Evolutionary conservation across 139 green algal genomes (phyloP).

Genomic region (Chlorella sorokiniana): DNA sequence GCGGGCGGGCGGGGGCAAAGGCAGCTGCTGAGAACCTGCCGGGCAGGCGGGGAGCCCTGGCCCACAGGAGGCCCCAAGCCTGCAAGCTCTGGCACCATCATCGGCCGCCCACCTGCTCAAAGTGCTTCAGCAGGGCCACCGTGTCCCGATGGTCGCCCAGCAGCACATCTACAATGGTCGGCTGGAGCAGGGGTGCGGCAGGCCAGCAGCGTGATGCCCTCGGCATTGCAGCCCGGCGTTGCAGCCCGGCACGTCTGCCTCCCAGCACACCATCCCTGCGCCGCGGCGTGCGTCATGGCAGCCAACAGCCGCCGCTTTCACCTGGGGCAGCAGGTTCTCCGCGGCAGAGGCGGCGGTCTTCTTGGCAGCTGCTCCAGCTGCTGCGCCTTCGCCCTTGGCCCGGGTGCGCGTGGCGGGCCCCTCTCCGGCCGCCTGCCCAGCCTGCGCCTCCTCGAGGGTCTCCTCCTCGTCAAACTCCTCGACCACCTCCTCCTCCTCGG

Average conservation of each 20-base stretch:
- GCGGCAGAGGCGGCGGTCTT: background rate
- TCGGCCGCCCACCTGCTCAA: conserved; percentile 17
- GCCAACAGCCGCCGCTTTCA: too few species aligned
- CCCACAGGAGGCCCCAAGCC: background rate
- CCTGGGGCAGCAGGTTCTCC: background rate
- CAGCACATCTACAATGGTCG: conserved; percentile 34
- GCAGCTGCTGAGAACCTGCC: background rate
- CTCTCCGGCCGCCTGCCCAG: background rate
- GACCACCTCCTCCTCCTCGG: background rate
- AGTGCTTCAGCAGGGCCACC: conserved; percentile 30
- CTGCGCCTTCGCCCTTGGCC: background rate
- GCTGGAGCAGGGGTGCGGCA: background rate
- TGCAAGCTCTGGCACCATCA: background rate
- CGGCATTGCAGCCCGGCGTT: too few species aligned
- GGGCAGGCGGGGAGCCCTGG: background rate
- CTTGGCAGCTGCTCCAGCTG: background rate
- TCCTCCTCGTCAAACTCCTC: background rate
- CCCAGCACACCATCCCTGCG: too few species aligned
- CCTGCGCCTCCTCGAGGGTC: background rate
- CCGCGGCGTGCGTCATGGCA: too few species aligned
- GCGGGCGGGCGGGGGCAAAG: background rate
- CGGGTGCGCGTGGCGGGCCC: conserved; percentile 15
- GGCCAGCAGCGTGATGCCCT: too few species aligned
- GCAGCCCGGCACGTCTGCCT: too few species aligned
- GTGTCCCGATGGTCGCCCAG: conserved; percentile 37